Conservation (phyloP, 495 filamentous ascomycete genomes). For the Daldinia caldariorum region DNA sequence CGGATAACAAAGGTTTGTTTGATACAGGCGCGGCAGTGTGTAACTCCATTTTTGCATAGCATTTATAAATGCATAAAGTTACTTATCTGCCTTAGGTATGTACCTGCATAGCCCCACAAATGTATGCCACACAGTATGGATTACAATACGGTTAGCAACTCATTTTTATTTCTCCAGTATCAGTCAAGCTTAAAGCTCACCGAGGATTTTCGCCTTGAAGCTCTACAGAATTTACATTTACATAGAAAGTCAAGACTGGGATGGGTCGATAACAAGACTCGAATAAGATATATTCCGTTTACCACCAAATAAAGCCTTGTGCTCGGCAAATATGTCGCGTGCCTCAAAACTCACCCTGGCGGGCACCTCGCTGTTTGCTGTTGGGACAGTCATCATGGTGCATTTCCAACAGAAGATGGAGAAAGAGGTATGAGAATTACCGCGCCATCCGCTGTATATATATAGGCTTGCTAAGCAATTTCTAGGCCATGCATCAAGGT, state of each 20-base stretch:
- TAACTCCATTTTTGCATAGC: no score
- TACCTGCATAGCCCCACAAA: background rate
- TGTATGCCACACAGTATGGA: constrained; percentile 26
- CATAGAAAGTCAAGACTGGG: background rate
- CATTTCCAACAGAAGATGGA: constrained; percentile 89
- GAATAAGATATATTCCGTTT: background rate
- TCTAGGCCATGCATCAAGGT: constrained; percentile 92
- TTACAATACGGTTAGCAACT: background rate
- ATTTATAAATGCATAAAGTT: no score
- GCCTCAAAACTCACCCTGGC: constrained; percentile 87
- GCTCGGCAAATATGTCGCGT: constrained; percentile 74
- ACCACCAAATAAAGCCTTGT: background rate
- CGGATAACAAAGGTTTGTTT: background rate
- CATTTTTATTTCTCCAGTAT: constrained; percentile 32
- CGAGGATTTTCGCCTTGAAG: background rate
- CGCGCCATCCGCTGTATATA: background rate
- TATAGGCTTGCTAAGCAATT: constrained; percentile 4
- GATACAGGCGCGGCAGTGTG: no score
- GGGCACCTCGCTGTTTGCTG: constrained; percentile 77
- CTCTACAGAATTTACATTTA: background rate
- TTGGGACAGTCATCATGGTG: constrained; percentile 82
- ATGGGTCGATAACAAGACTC: background rate
- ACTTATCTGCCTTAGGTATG: no score
- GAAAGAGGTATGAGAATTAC: constrained; percentile 70
- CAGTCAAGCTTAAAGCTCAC: background rate